phyloP scores from a whole-genome alignment of 345 rosid species.

The Euphorbia tirucalli region DNA sequence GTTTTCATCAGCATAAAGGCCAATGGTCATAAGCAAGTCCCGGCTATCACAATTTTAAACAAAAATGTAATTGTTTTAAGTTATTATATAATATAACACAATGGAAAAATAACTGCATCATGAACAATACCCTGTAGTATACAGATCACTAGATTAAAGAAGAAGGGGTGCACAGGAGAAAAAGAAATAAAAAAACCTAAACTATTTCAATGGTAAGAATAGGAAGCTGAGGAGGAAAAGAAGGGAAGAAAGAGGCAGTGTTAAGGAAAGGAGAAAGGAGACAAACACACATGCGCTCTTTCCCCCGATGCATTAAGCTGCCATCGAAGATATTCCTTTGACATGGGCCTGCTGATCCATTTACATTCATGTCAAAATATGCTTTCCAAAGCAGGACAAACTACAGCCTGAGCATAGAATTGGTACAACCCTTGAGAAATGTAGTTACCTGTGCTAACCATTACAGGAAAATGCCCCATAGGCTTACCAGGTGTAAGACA shows the following conservation, averaged over 20 bases:
- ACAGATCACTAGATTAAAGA: constrained; percentile 32
- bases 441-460: constrained; percentile 37
- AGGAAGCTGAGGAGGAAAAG: constrained; percentile 76
- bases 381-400: constrained; percentile 60
- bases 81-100: not conserved
- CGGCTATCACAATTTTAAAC: not conserved
- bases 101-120: not conserved
- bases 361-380: constrained; percentile 86
- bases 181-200: constrained; percentile 35
- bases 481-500: constrained; percentile 91
- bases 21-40: not conserved
- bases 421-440: constrained; percentile 32
- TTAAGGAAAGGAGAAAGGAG: constrained; percentile 99
- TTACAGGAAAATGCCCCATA: constrained; percentile 26
- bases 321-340: constrained; percentile 99
- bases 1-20: not conserved
- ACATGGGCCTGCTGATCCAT: constrained; percentile 99
- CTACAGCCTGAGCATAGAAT: constrained; percentile 67
- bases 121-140: constrained; percentile 10
- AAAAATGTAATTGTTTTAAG: not conserved
- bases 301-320: constrained; percentile 98
- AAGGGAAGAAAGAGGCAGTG: constrained; percentile 87
- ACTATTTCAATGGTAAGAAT: constrained; percentile 41
- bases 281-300: constrained; percentile 99
- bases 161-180: constrained; percentile 26